A percentile compares a stretch with the other conserved stretches of the same genome.
Conservation (phyloP, 345 rosid genomes). For the Clarkia xantiana region DNA sequence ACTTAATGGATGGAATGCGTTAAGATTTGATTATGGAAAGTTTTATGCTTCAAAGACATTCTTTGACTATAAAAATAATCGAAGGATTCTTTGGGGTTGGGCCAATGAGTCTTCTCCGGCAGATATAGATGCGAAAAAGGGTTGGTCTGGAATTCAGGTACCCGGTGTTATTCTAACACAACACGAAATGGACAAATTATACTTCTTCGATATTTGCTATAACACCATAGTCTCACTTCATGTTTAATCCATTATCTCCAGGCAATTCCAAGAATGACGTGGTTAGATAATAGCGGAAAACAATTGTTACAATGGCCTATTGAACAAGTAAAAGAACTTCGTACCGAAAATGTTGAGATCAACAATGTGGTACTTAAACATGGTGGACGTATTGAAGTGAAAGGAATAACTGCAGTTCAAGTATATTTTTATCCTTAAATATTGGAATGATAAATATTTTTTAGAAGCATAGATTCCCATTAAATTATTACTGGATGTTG, state of each 20-base stretch:
- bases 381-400: conserved; percentile 38
- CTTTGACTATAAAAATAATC: conserved; percentile 32
- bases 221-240: no score
- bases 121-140: conserved; percentile 25
- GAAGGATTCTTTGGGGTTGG: conserved; percentile 77
- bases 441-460: background rate
- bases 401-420: conserved; percentile 66
- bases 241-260: conserved; percentile 1
- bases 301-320: conserved; percentile 72
- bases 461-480: no score
- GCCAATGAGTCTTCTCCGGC: conserved; percentile 55
- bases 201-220: background rate
- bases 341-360: conserved; percentile 22
- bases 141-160: conserved; percentile 90
- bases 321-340: conserved; percentile 39
- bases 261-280: conserved; percentile 56
- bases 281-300: conserved; percentile 41
- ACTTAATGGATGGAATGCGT: conserved; percentile 66
- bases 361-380: conserved; percentile 14
- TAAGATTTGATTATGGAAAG: conserved; percentile 66
- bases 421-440: conserved; percentile 5
- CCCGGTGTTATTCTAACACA: background rate
- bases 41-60: conserved; percentile 80
- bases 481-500: background rate
- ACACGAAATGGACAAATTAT: background rate